A percentile compares a stretch with the other conserved stretches of the same genome.
Conservation (phyloP, 208 protist species). For the Wallacemonas sp. region DNA sequence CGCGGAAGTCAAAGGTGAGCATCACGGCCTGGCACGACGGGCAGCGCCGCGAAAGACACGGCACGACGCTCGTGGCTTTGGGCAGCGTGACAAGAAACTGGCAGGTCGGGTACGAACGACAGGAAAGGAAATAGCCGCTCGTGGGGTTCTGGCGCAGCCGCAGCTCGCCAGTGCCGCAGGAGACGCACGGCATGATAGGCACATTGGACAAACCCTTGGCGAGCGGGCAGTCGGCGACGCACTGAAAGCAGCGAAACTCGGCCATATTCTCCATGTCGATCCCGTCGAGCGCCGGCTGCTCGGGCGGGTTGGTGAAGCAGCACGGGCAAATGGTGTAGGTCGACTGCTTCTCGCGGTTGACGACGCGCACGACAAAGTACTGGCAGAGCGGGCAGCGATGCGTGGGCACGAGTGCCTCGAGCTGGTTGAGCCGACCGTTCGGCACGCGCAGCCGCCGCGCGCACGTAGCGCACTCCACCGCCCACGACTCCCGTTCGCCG, state of each 20-base stretch:
- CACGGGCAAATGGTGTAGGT: conserved; percentile 75
- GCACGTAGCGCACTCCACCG: conserved; percentile 51
- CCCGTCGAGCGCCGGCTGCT: background rate
- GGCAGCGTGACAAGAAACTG: conserved; percentile 62
- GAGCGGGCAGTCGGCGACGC: conserved; percentile 70
- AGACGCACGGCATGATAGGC: conserved; percentile 59
- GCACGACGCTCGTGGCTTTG: conserved; percentile 46
- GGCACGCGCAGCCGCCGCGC: conserved; percentile 53
- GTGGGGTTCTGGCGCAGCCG: conserved; percentile 48
- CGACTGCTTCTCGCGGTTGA: conserved; percentile 70
- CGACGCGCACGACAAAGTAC: conserved; percentile 64
- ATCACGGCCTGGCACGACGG: conserved; percentile 58
- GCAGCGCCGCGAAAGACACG: conserved; percentile 49
- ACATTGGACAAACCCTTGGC: conserved; percentile 67
- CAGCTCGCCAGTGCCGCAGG: conserved; percentile 67
- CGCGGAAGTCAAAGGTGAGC: conserved; percentile 79
- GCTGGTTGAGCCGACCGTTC: conserved; percentile 46
- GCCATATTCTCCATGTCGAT: conserved; percentile 40
- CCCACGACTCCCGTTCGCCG: conserved; percentile 47
- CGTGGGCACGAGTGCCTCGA: conserved; percentile 36
- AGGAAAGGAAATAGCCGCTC: conserved; percentile 54
- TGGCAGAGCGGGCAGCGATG: conserved; percentile 69
- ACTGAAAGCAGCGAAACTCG: conserved; percentile 90
- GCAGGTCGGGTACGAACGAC: conserved; percentile 76
- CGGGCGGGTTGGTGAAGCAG: conserved; percentile 79